Evolutionary conservation across 805 yeast species (phyloP), one percentile per base, ranked within the genome.

Genomic region (Groenewaldozyma tartarivorans): DNA sequence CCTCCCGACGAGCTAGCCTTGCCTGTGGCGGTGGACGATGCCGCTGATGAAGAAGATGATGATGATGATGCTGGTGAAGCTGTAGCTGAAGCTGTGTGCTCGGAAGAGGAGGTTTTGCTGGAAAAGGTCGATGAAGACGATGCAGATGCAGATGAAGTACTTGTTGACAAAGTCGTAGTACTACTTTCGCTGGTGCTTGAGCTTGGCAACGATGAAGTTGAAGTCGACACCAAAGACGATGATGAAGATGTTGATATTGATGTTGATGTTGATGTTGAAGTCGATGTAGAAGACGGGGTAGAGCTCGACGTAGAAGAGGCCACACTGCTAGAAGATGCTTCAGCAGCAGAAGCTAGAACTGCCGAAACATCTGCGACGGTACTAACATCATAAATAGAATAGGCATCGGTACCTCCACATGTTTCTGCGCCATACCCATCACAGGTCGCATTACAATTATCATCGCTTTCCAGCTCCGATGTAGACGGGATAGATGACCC

Each of bases 331-430:
- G 47, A 36, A 21, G 38, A 31, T 20, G 50, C 20, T 11, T 49
- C 41, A 11, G 51, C 34, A 16, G 50, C 39, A 20, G 48, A 34
- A 19, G 45, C 38, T n/a, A 43, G 20, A 11, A 50, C 38, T 13
- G 38, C 43, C 9, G 54, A 40, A 18, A 56, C 45, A 15, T 37
- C 42, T 11, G 42, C 36, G 26, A 35, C 55, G 13, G 29, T 9
- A 33, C 5, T 32, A 62, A 55, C 19, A 17, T 30, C 20, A 40
- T 39, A 36, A 61, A 62, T 33, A 55, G 48, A 27, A 29, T 44
- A 49, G n/a, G 54, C 69, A 21, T 56, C 50, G 18, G 69, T 62
- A 24, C 81, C 82, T 48, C 87, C 87, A 60, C 95, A 84, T 6
- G 46, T 62, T 41, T 79, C 81, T 2, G 49, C 34, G 6, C 75